phyloP scores from a whole-genome alignment of 306 rosid genomes.

The Casuarina glauca region DNA sequence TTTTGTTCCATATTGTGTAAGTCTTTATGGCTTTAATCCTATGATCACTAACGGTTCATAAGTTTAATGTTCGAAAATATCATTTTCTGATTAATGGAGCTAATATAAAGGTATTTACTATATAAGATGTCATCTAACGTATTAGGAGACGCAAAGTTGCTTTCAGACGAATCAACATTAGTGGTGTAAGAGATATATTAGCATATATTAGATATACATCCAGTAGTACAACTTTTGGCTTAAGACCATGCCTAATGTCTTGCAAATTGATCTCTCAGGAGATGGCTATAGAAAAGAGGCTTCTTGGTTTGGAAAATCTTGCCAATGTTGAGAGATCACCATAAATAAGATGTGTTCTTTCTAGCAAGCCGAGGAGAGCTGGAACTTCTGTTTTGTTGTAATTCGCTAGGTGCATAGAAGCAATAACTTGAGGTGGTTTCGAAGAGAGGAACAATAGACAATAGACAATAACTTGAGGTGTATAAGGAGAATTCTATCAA shows the following conservation, averaged over 20 bases:
- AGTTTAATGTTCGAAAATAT: too few species aligned
- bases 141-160: too few species aligned
- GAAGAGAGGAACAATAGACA: background rate
- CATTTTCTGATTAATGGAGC: too few species aligned
- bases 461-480: background rate
- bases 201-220: too few species aligned
- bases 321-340: background rate
- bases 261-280: background rate
- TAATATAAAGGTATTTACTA: too few species aligned
- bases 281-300: background rate
- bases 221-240: background rate
- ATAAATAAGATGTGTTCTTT: background rate
- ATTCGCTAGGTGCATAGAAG: background rate
- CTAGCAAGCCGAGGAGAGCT: background rate
- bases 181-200: too few species aligned
- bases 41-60: too few species aligned
- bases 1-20: too few species aligned
- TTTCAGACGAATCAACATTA: too few species aligned
- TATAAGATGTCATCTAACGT: too few species aligned
- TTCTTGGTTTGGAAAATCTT: background rate
- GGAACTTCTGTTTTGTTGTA: background rate
- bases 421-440: background rate
- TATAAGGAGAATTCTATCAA: too few species aligned
- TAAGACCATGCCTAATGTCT: background rate
- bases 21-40: too few species aligned